Evolutionary conservation across 2,329 filamentous ascomycete species (phyloP), one percentile per base, ranked within the genome.

Genomic region (Trichoderma sp.): DNA sequence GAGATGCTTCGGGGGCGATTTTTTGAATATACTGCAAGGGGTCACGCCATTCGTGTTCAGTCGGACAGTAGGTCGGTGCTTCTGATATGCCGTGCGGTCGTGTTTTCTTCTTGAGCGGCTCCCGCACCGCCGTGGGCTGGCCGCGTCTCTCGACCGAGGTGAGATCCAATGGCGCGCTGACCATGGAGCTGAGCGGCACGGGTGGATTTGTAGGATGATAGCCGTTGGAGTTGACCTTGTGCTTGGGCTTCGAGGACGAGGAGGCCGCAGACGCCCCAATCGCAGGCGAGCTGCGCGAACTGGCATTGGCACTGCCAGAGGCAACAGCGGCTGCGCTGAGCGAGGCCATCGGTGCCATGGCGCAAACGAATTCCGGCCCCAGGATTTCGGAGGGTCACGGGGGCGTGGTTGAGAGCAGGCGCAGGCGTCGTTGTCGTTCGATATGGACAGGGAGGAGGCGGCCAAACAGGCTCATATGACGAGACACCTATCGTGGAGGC

Each of bases 11-110:
- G 1, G 94, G 92, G 1, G 92, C 89, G 79, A 99, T 98, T 84
- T 96, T 98, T 82, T 92, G 92, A 80, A 99, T 95, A 82, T 98
- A 99, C 80, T 94, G 93, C 82, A 98, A 92, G 0, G 97, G 97
- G 80, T 99, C 95, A 81, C 93, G 94, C 88, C 97, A 99, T 84
- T 99, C 95, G 79, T 98, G 95, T 79, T 95, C 92, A 0, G 94
- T 98, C 38, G 97, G 97, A 78, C 92, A 89, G 83, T 95, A 99
- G 6, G 95, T 97, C 2, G 96, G 96, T 33, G 97, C 96, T 82
- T 98, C 96, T 78, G 93, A 90, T 59, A 99, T 89, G 60, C 92
- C 95, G 84, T 97, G 95, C 50, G 94, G 94, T 69, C 97, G 91
- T 79, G 90, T 91, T 82, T 93, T 92, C 83, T 93, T 92, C 83